Percentiles rank a stretch among this genome's conserved stretches.
phyloP scores from a whole-genome alignment of 2,329 filamentous ascomycete species.

The Colletotrichum sp. region DNA sequence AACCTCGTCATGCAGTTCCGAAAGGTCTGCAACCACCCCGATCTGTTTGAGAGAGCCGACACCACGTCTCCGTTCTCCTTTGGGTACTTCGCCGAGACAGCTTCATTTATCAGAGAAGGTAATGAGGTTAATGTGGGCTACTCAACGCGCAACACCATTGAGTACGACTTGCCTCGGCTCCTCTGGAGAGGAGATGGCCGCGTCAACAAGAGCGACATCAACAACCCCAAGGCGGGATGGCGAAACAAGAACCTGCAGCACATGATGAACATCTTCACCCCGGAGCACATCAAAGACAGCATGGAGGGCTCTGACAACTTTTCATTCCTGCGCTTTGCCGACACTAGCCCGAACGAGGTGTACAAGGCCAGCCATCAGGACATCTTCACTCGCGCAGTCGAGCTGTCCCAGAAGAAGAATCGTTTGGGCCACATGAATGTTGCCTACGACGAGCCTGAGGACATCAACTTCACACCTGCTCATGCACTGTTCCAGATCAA shows the following conservation, averaged over 20 bases:
- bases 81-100: slow-evolving; percentile 91
- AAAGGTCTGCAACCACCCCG: slow-evolving; percentile 98
- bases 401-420: slow-evolving; percentile 59
- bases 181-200: slow-evolving; percentile 84
- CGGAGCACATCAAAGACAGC: slow-evolving; percentile 76
- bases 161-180: slow-evolving; percentile 81
- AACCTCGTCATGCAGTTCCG: slow-evolving; percentile 99
- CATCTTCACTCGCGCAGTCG: slow-evolving; percentile 75
- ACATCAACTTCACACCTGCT: slow-evolving; percentile 68
- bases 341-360: slow-evolving; percentile 76
- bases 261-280: slow-evolving; percentile 89
- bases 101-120: slow-evolving; percentile 92
- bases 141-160: slow-evolving; percentile 84
- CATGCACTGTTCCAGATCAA: slow-evolving; percentile 85
- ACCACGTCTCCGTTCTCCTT: slow-evolving; percentile 85
- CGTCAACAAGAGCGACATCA: slow-evolving; percentile 73
- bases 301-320: slow-evolving; percentile 70
- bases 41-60: slow-evolving; percentile 94
- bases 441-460: slow-evolving; percentile 71
- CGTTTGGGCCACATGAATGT: slow-evolving; percentile 71
- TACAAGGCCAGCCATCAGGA: slow-evolving; percentile 72
- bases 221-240: slow-evolving; percentile 82
- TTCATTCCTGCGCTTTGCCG: slow-evolving; percentile 89
- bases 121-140: slow-evolving; percentile 81
- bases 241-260: slow-evolving; percentile 77